phyloP scores from a whole-genome alignment of 225 moss, liverwort and hornwort genomes.

The Sphagnum tenellum region DNA sequence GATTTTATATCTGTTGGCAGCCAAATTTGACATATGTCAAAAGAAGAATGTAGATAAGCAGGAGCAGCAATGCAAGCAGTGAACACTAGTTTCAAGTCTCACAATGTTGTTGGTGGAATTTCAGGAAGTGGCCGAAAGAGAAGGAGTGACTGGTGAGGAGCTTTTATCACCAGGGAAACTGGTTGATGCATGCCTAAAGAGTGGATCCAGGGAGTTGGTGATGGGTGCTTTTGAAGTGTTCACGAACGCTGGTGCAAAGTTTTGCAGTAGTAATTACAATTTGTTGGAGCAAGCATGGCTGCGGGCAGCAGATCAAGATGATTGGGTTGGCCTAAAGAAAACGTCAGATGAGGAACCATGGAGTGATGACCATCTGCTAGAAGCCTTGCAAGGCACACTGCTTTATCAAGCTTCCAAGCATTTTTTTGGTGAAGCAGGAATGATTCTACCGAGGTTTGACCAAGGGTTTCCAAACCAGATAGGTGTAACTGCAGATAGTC shows the following conservation, averaged over 20 bases:
- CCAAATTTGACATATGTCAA: no score
- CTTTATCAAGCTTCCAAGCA: slow-evolving; percentile 55
- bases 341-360: slow-evolving; percentile 69
- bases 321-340: slow-evolving; percentile 68
- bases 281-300: slow-evolving; percentile 76
- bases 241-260: slow-evolving; percentile 59
- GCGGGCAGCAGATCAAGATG: slow-evolving; percentile 78
- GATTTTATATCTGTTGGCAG: no score
- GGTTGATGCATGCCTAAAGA: slow-evolving; percentile 69
- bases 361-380: slow-evolving; percentile 73
- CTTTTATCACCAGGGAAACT: slow-evolving; percentile 54
- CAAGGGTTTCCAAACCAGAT: slow-evolving; percentile 14
- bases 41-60: no score
- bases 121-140: slow-evolving; percentile 62
- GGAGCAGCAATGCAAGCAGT: no score
- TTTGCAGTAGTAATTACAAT: slow-evolving; percentile 59
- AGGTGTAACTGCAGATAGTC: slow-evolving; percentile 22
- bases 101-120: background rate
- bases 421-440: slow-evolving; percentile 50
- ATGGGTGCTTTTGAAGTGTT: slow-evolving; percentile 67
- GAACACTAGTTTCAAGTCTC: no score
- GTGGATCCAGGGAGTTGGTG: slow-evolving; percentile 55
- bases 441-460: slow-evolving; percentile 23
- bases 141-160: slow-evolving; percentile 56
- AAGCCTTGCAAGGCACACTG: slow-evolving; percentile 57